Evolutionary conservation across 257 asterid genomes (phyloP).

Genomic region (Solanum lignicaule): DNA sequence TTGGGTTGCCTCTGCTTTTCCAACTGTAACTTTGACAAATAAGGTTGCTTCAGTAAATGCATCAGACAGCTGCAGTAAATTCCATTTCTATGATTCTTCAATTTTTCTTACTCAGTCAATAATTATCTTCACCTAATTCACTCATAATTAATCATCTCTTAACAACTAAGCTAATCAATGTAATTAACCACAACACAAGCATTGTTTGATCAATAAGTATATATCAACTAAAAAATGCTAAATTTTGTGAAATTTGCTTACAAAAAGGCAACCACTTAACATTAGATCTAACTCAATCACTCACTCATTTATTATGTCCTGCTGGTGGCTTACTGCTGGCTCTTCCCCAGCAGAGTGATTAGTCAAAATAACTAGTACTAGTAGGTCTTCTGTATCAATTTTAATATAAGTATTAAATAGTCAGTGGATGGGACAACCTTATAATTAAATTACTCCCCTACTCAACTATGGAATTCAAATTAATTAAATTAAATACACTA

Average conservation of each 20-base stretch:
- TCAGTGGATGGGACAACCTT: neutral
- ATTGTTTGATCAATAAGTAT: neutral
- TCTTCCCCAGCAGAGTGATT: neutral
- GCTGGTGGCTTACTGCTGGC: neutral
- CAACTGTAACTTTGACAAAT: slow-evolving; percentile 46
- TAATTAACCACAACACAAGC: neutral
- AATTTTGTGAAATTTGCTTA: no score
- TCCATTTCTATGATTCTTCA: neutral
- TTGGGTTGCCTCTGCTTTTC: neutral
- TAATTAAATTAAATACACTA: neutral
- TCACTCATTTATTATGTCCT: neutral
- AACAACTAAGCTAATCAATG: neutral
- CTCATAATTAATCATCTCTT: neutral
- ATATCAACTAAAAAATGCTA: neutral
- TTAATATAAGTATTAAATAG: neutral
- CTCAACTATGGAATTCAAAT: neutral
- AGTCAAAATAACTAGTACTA: neutral
- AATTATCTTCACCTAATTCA: neutral
- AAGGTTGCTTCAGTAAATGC: slow-evolving; percentile 44
- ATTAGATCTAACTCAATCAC: neutral
- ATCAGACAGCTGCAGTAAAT: slow-evolving; percentile 21
- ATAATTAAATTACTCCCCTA: neutral
- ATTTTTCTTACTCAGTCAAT: neutral
- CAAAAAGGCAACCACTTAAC: no score
- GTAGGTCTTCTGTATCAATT: neutral